Conservation (phyloP, 495 filamentous ascomycete species). For the Platismatia glauca region DNA sequence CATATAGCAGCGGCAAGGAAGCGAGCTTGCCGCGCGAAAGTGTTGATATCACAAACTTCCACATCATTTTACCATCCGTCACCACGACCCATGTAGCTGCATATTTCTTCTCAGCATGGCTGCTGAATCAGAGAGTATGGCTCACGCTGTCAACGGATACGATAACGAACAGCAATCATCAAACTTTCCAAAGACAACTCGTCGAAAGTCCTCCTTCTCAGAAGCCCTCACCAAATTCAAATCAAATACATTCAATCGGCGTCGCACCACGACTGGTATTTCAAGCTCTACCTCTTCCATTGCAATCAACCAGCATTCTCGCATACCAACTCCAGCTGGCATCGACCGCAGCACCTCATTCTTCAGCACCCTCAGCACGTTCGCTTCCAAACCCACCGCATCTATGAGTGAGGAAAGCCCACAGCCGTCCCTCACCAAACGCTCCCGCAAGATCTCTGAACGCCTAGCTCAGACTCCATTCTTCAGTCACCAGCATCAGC, state of each 20-base stretch:
- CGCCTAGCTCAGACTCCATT: constrained; percentile 13
- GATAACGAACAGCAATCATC: not conserved
- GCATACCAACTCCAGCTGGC: constrained; percentile 18
- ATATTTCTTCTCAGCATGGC: not conserved
- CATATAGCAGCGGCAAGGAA: not conserved
- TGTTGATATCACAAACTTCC: not conserved
- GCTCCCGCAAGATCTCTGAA: constrained; percentile 9
- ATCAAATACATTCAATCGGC: constrained; percentile 18
- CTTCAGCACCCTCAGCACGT: constrained; percentile 15
- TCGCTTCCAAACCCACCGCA: constrained; percentile 12
- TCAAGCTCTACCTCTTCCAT: constrained; percentile 8
- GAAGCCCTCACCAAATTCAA: constrained; percentile 21
- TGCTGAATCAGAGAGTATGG: not conserved
- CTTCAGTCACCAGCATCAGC: constrained; percentile 11
- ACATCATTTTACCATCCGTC: not conserved
- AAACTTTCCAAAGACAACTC: constrained; percentile 1
- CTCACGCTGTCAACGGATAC: not conserved
- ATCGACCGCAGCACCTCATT: constrained; percentile 17
- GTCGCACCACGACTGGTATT: constrained; percentile 10
- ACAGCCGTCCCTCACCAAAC: constrained; percentile 4
- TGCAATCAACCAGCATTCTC: constrained; percentile 12
- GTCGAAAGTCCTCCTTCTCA: constrained; percentile 21
- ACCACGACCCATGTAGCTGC: not conserved
- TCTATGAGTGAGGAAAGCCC: not conserved
- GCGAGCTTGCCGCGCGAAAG: not conserved